Evolutionary conservation across 2,329 filamentous ascomycete species (phyloP).

Genomic region (Trichoderma breve): DNA sequence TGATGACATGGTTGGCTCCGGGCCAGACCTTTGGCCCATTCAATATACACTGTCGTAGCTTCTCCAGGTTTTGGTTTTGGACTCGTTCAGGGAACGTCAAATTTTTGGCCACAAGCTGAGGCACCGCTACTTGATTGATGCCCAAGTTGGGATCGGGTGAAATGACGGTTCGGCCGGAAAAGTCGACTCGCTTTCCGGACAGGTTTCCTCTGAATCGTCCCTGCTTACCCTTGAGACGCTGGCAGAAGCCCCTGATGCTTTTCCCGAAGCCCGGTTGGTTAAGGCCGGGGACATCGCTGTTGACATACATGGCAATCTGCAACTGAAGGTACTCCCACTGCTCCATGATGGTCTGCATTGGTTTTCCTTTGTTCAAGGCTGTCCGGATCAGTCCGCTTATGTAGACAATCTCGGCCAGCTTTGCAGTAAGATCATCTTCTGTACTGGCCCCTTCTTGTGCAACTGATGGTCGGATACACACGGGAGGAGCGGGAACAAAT

Average conservation of each 20-base stretch:
- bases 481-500: constrained; percentile 87
- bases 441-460: constrained; percentile 90
- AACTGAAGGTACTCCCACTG: constrained; percentile 97
- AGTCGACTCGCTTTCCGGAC: constrained; percentile 97
- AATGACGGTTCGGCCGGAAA: constrained; percentile 95
- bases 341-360: constrained; percentile 89
- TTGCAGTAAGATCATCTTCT: constrained; percentile 94
- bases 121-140: constrained; percentile 91
- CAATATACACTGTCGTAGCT: constrained; percentile 69
- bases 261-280: constrained; percentile 85
- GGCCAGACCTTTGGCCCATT: constrained; percentile 80
- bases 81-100: constrained; percentile 92
- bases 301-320: constrained; percentile 96
- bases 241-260: constrained; percentile 88
- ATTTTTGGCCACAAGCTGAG: constrained; percentile 88
- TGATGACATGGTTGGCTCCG: constrained; percentile 77
- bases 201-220: constrained; percentile 95
- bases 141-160: constrained; percentile 93
- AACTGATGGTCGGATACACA: constrained; percentile 91
- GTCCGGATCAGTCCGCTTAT: constrained; percentile 85
- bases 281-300: constrained; percentile 92
- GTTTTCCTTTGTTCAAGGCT: constrained; percentile 77
- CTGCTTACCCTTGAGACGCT: constrained; percentile 94
- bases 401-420: constrained; percentile 93
- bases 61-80: constrained; percentile 79